phyloP scores from a whole-genome alignment of 345 rosid genomes.

The Triadica sebifera region DNA sequence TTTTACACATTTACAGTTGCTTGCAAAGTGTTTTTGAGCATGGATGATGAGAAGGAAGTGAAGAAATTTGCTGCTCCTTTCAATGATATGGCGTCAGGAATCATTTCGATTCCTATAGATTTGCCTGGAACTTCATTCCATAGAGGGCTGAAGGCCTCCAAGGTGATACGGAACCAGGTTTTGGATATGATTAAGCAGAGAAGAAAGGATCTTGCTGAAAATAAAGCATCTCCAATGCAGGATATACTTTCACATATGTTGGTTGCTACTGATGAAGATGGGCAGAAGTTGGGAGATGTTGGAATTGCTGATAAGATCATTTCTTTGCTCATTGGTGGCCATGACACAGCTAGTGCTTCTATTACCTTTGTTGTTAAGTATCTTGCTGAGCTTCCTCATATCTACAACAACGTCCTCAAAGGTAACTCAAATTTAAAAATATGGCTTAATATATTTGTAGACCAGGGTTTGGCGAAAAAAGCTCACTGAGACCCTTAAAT shows the following conservation, averaged over 20 bases:
- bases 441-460: too few relatives aligned
- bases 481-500: too few relatives aligned
- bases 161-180: slow-evolving; percentile 16
- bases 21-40: slow-evolving; percentile 21
- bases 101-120: slow-evolving; percentile 20
- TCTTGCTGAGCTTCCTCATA: slow-evolving; percentile 23
- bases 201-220: slow-evolving; percentile 14
- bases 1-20: slow-evolving; percentile 22
- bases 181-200: slow-evolving; percentile 17
- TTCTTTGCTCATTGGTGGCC: slow-evolving; percentile 25
- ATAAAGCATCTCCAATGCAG: slow-evolving; percentile 5
- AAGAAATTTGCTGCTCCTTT: slow-evolving; percentile 13
- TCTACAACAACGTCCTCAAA: slow-evolving; percentile 12
- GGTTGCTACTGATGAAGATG: slow-evolving; percentile 14
- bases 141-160: slow-evolving; percentile 15
- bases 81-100: slow-evolving; percentile 21
- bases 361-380: slow-evolving; percentile 23
- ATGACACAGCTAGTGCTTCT: slow-evolving; percentile 25
- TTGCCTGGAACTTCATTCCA: slow-evolving; percentile 26
- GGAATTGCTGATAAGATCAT: slow-evolving; percentile 14
- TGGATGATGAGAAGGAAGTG: slow-evolving; percentile 12
- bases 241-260: slow-evolving; percentile 25
- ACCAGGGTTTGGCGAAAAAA: too few relatives aligned
- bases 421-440: slow-evolving; percentile 3
- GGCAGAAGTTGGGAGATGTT: slow-evolving; percentile 11